These are phyloP conservation scores for Collybia sordida DNA, from an alignment of 768 basidiomycete genomes.

Conservation along the genomic window DNA sequence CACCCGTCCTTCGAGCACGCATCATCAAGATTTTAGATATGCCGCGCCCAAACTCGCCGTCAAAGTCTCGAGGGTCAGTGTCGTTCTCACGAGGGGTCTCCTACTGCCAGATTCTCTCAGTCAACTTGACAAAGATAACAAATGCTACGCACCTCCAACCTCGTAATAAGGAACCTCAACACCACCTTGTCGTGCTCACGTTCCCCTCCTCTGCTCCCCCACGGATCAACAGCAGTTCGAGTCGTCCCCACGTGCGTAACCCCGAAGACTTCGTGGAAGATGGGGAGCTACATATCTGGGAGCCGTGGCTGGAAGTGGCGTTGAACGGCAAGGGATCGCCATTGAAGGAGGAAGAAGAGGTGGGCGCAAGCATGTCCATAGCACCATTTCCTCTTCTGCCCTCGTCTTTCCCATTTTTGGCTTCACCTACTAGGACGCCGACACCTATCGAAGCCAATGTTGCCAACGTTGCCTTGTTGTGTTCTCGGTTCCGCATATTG, in stretches of 20 bases:
- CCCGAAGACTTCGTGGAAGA: slow-evolving; percentile 39
- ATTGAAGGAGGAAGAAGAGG: background rate
- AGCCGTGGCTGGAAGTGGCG: slow-evolving; percentile 47
- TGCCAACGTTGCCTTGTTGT: slow-evolving; percentile 23
- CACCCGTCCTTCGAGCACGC: slow-evolving; percentile 43
- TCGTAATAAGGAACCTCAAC: slow-evolving; percentile 6
- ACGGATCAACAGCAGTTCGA: slow-evolving; percentile 7
- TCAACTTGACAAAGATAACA: slow-evolving; percentile 12
- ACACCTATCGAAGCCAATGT: slow-evolving; percentile 13
- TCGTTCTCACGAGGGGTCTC: slow-evolving; percentile 36
- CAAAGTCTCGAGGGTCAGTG: slow-evolving; percentile 23
- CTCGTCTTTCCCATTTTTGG: slow-evolving; percentile 23
- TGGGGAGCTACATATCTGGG: slow-evolving; percentile 43
- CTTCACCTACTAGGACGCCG: slow-evolving; percentile 18
- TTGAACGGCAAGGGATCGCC: slow-evolving; percentile 14
- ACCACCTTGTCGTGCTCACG: slow-evolving; percentile 35
- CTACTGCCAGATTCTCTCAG: slow-evolving; percentile 35
- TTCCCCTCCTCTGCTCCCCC: slow-evolving; percentile 26
- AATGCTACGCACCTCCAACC: slow-evolving; percentile 18
- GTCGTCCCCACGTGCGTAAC: slow-evolving; percentile 27
- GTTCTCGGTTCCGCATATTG: slow-evolving; percentile 28
- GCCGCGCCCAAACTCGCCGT: slow-evolving; percentile 23
- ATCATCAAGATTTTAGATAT: slow-evolving; percentile 42
- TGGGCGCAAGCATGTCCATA: background rate
- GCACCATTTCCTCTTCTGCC: slow-evolving; percentile 17